Evolutionary conservation across 257 asterid genomes (phyloP), one percentile per base, ranked within the genome.

Genomic region (Forsythia suspensa): DNA sequence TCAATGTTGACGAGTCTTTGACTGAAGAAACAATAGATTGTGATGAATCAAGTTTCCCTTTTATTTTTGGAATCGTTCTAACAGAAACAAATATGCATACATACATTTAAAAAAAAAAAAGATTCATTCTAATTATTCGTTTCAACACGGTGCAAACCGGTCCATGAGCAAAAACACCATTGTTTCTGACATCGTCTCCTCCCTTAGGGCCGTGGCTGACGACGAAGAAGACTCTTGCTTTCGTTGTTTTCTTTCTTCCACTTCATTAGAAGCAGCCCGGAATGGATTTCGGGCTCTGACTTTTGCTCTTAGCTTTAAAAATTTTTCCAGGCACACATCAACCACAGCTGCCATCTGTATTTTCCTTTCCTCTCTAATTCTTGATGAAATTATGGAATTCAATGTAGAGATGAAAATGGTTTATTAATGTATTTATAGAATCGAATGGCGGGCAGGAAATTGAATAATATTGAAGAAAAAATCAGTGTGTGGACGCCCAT

Each of bases 131-230:
- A 29, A 13, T 20, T 44, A 29, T 74, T 57, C 39, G 42, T 66
- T 51, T 87, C 86, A 93, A 42, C 87, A 85, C 1, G 96, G 93
- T n/a, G 94, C 92, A 71, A 91, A 91, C 3, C 96, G 93, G 84
- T 93, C 98, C 88, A 93, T 84, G 83, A 93, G 92, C 89, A 90
- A 76, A 42, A 79, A 80, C 4, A 92, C 75, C 1, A 91, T 84
- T 13, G 88, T 80, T 77, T 93, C 98, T 0, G 86, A 88, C 87
- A 90, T 82, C 39, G 80, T 65, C 38, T 80, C 87, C 10, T 87
- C 90, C 21, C 77, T 80, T 61, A 73, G 43, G 29, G 55, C 73
- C 29, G 41, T 18, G 65, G 77, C 51, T 8, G 84, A 55, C 0
- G 82, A 70, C 1, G 82, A 59, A 59, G 83, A 37, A 4, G 81